Evolutionary conservation across 2,329 filamentous ascomycete genomes (phyloP).

Genomic region (Diaporthe amygdali): DNA sequence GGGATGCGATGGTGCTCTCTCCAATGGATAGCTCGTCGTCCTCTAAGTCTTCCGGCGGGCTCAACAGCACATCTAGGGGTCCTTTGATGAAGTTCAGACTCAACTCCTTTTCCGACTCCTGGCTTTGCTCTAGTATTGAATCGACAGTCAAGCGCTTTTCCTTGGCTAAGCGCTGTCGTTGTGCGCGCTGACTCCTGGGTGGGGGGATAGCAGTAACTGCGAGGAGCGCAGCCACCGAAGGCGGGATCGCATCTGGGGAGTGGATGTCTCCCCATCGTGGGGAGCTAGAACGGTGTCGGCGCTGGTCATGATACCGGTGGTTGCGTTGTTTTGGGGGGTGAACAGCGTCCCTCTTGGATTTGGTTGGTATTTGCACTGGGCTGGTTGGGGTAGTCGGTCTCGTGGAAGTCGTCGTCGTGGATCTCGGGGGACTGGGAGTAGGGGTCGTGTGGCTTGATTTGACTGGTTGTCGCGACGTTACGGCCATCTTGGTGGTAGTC

Average conservation of each 20-base stretch:
- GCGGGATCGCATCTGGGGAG: slow-evolving; percentile 59
- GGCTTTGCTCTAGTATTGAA: slow-evolving; percentile 58
- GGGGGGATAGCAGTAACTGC: slow-evolving; percentile 67
- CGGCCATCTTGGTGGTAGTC: slow-evolving; percentile 32
- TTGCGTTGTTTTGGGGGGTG: slow-evolving; percentile 42
- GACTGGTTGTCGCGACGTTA: slow-evolving; percentile 33
- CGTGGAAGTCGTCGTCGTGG: slow-evolving; percentile 36
- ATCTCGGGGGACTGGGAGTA: slow-evolving; percentile 33
- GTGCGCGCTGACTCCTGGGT: slow-evolving; percentile 43
- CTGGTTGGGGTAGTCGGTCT: slow-evolving; percentile 49
- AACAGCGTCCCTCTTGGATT: slow-evolving; percentile 42
- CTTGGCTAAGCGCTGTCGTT: slow-evolving; percentile 32
- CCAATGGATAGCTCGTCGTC: slow-evolving; percentile 53
- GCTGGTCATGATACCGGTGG: slow-evolving; percentile 39
- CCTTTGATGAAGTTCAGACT: slow-evolving; percentile 58
- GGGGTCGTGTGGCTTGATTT: slow-evolving; percentile 27
- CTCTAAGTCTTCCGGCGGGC: slow-evolving; percentile 62
- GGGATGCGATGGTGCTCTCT: slow-evolving; percentile 58
- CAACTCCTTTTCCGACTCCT: slow-evolving; percentile 63
- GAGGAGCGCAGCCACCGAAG: slow-evolving; percentile 65
- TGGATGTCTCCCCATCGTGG: slow-evolving; percentile 48
- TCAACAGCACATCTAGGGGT: slow-evolving; percentile 64
- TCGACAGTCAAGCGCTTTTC: slow-evolving; percentile 57
- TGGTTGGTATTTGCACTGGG: slow-evolving; percentile 61
- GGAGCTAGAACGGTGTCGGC: slow-evolving; percentile 36